Evolutionary conservation across 306 rosid species (phyloP).

Genomic region (Gynostemma pentaphyllum): DNA sequence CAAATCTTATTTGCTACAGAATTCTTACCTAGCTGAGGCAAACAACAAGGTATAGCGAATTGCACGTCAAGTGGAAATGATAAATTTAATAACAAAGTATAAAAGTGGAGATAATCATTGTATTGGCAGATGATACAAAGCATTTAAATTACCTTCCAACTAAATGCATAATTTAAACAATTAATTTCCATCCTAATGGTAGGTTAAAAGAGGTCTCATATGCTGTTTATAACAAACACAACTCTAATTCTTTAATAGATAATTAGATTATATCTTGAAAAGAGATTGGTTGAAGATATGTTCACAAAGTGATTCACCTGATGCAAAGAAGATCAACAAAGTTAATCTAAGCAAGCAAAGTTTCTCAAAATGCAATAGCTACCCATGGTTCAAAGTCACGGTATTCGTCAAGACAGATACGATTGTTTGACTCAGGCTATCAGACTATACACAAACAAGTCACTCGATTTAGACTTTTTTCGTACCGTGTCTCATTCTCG

Average conservation of each 20-base stretch:
- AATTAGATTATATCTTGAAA: not conserved
- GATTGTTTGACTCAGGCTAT: too few relatives aligned
- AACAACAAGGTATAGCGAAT: not conserved
- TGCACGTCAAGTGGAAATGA: not conserved
- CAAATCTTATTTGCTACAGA: not conserved
- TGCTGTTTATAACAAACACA: not conserved
- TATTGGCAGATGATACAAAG: not conserved
- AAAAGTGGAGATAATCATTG: constrained; percentile 6
- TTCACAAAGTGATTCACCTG: not conserved
- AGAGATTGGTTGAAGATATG: not conserved
- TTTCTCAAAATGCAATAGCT: not conserved
- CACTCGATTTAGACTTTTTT: too few relatives aligned
- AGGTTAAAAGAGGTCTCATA: constrained; percentile 8
- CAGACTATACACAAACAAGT: too few relatives aligned
- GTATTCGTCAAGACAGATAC: too few relatives aligned
- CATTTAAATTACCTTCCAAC: not conserved
- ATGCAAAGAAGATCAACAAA: not conserved
- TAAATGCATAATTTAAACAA: not conserved
- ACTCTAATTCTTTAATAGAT: constrained; percentile 9
- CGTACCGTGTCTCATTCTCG: too few relatives aligned
- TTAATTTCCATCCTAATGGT: constrained; percentile 2
- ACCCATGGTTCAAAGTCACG: too few relatives aligned
- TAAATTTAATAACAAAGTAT: not conserved
- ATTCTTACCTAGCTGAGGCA: constrained; percentile 6
- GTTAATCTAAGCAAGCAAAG: not conserved